Percentiles rank a stretch among this genome's conserved stretches.
These are phyloP conservation scores for Heterobasidion occidentale DNA, from an alignment of 1,284 basidiomycete species.

Conservation along the genomic window DNA sequence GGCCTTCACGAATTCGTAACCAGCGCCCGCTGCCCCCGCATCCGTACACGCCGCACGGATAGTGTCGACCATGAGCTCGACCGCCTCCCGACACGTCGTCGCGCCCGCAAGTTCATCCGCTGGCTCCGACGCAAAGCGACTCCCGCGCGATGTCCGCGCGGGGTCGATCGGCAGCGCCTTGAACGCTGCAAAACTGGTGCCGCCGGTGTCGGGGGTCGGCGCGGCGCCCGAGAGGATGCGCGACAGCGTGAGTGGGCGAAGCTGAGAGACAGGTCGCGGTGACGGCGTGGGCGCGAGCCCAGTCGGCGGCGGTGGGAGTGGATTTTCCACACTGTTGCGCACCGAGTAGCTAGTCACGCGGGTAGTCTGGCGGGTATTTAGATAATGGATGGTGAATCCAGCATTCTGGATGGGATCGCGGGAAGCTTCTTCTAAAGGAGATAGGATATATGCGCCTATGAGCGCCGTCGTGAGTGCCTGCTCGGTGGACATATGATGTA, in stretches of 20 bases:
- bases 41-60: conserved; percentile 66
- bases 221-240: conserved; percentile 27
- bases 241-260: conserved; percentile 18
- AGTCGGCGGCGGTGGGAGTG: conserved; percentile 1
- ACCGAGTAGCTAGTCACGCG: conserved; percentile 81
- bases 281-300: conserved; percentile 3
- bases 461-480: background rate
- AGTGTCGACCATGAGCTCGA: conserved; percentile 64
- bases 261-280: conserved; percentile 9
- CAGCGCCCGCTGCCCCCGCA: conserved; percentile 37
- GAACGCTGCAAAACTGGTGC: conserved; percentile 59
- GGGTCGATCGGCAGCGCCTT: conserved; percentile 69
- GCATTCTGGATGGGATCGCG: conserved; percentile 82
- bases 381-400: conserved; percentile 77
- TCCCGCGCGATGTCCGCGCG: conserved; percentile 43
- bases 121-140: conserved; percentile 40
- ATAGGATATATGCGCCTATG: conserved; percentile 85
- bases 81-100: conserved; percentile 69
- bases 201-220: conserved; percentile 18
- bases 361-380: conserved; percentile 54
- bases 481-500: background rate
- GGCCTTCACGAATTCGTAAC: conserved; percentile 42
- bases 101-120: conserved; percentile 56
- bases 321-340: conserved; percentile 47
- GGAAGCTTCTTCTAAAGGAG: conserved; percentile 83